Evolutionary conservation across 2,329 filamentous ascomycete genomes (phyloP).

Genomic region (Cyclaneusma minus): DNA sequence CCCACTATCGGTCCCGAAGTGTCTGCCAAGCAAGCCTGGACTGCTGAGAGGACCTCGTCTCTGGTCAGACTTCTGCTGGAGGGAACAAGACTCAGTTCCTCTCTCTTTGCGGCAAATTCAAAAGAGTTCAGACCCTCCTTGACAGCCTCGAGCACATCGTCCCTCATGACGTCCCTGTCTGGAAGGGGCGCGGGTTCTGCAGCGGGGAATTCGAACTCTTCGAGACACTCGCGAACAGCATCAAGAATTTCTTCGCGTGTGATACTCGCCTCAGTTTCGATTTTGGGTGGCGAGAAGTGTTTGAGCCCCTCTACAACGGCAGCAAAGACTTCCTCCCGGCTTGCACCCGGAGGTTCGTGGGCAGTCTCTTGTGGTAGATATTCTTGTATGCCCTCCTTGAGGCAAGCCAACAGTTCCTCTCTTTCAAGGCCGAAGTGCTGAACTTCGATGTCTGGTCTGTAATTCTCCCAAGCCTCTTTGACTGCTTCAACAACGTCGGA

Average conservation of each 20-base stretch:
- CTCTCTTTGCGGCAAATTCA: constrained; percentile 24
- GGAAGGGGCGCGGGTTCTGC: constrained; percentile 41
- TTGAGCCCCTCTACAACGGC: constrained; percentile 78
- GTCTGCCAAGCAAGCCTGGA: constrained; percentile 39
- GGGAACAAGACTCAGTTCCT: constrained; percentile 7
- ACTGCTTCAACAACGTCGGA: constrained; percentile 81
- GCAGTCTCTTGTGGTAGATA: constrained; percentile 35
- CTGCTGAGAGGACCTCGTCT: constrained; percentile 38
- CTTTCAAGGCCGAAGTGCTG: constrained; percentile 82
- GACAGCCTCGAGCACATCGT: constrained; percentile 49
- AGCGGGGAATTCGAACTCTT: constrained; percentile 65
- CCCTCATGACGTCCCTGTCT: constrained; percentile 37
- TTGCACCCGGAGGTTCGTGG: constrained; percentile 38
- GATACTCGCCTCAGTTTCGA: constrained; percentile 52
- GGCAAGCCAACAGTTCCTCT: constrained; percentile 75
- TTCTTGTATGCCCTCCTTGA: constrained; percentile 72
- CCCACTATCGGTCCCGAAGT: constrained; percentile 23
- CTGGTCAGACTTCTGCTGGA: constrained; percentile 25
- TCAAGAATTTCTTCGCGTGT: constrained; percentile 73
- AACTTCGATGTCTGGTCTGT: constrained; percentile 84
- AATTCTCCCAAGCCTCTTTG: constrained; percentile 81
- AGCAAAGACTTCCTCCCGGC: constrained; percentile 69
- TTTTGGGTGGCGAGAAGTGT: constrained; percentile 59
- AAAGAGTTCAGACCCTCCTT: constrained; percentile 39
- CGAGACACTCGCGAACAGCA: constrained; percentile 72